Evolutionary conservation across 805 yeast genomes (phyloP).

Genomic region (Candida palmyrensis): DNA sequence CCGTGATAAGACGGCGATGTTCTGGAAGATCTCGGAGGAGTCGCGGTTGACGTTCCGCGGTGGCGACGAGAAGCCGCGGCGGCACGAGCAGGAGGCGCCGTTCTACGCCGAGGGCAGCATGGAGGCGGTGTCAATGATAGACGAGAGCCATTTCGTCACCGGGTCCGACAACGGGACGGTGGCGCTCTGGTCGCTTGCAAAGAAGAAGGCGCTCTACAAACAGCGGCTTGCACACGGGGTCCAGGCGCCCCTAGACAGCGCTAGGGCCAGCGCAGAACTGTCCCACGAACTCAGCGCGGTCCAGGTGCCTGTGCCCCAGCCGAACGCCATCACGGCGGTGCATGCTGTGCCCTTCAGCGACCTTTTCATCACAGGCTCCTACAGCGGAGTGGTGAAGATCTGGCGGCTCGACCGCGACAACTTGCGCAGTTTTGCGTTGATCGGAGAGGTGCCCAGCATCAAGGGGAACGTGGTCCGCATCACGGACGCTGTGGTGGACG

Average conservation of each 20-base stretch:
- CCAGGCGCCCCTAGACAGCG: slow-evolving; percentile 40
- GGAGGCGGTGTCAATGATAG: slow-evolving; percentile 86
- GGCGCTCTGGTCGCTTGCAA: slow-evolving; percentile 83
- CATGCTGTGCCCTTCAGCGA: slow-evolving; percentile 83
- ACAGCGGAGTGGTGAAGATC: slow-evolving; percentile 69
- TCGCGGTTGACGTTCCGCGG: slow-evolving; percentile 90
- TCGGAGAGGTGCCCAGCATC: slow-evolving; percentile 55
- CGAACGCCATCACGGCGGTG: slow-evolving; percentile 81
- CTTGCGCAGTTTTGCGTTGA: slow-evolving; percentile 51
- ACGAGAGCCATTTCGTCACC: slow-evolving; percentile 87
- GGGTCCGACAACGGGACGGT: slow-evolving; percentile 94
- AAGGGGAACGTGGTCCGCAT: slow-evolving; percentile 69
- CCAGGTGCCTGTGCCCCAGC: slow-evolving; percentile 69
- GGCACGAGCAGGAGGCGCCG: slow-evolving; percentile 16
- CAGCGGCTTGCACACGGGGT: slow-evolving; percentile 75
- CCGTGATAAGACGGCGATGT: slow-evolving; percentile 90
- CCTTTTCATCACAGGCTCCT: slow-evolving; percentile 82
- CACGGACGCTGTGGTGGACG: slow-evolving; percentile 49
- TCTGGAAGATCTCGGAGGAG: slow-evolving; percentile 97
- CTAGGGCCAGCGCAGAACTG: slow-evolving; percentile 41
- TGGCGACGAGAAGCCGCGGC: slow-evolving; percentile 55
- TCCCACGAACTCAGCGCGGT: slow-evolving; percentile 43
- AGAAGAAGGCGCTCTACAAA: slow-evolving; percentile 79
- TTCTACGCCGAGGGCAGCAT: slow-evolving; percentile 78
- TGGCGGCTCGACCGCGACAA: slow-evolving; percentile 69